These are phyloP conservation scores for Flaveria floridana DNA, from an alignment of 140 eudicot genomes.

Conservation along the genomic window DNA sequence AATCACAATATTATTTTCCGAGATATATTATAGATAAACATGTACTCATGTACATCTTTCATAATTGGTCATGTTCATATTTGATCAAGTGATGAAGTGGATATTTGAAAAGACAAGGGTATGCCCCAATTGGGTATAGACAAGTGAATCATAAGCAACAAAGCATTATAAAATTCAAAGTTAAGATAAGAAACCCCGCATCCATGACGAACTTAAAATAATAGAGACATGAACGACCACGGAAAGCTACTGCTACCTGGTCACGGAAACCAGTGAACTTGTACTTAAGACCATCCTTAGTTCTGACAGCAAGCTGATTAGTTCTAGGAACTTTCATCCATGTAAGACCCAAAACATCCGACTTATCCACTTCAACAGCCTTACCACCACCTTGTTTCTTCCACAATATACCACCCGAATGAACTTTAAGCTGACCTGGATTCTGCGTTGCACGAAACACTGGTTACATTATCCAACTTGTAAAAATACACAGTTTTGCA, in stretches of 20 bases:
- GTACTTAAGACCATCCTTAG: slow-evolving; percentile 74
- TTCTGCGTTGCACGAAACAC: slow-evolving; percentile 49
- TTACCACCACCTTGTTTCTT: slow-evolving; percentile 97
- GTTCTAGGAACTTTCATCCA: slow-evolving; percentile 97
- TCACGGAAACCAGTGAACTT: slow-evolving; percentile 95
- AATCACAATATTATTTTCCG: background rate
- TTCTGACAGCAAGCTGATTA: slow-evolving; percentile 77
- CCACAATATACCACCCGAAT: slow-evolving; percentile 80
- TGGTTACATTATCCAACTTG: background rate
- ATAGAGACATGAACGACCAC: background rate
- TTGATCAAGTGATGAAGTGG: background rate
- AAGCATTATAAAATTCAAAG: background rate
- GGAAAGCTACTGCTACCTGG: slow-evolving; percentile 64
- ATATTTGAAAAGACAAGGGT: background rate
- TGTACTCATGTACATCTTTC: slow-evolving; percentile 11
- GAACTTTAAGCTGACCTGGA: slow-evolving; percentile 84
- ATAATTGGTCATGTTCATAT: background rate
- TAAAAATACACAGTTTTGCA: background rate
- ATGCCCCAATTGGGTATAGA: slow-evolving; percentile 6
- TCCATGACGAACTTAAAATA: slow-evolving; percentile 2
- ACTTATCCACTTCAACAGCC: slow-evolving; percentile 83
- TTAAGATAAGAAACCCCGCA: slow-evolving; percentile 2
- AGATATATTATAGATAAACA: slow-evolving; percentile 6
- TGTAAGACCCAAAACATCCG: slow-evolving; percentile 55
- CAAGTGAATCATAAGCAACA: background rate